Base-by-base conservation (phyloP, 805 yeast species). In the Metschnikowia aberdeeniae region DNA sequence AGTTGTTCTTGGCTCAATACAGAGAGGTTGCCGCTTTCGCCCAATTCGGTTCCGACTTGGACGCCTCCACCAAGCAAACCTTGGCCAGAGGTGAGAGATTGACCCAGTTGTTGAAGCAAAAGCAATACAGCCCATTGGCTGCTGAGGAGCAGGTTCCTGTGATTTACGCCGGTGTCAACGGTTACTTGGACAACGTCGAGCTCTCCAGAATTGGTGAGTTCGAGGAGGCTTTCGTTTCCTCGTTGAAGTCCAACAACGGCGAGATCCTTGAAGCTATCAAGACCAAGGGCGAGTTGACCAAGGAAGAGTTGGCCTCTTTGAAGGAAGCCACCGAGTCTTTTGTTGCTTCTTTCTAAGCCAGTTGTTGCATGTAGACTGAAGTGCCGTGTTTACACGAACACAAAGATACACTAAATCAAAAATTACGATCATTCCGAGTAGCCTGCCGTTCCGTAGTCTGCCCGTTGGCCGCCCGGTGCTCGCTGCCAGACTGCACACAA, bases 21-120 rank as follows among this genome's bases (percentile, higher is more conserved):
- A 90, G 99, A 89, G 99, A 93, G 85, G 99, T 93, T 66, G 99
- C 99, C 72, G 99, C 99, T 67, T 93, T 93, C 76, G 99, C 99
- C 66, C 99, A 93, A 83, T 93, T 93, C 83, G 99, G 99, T 85
- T 93, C 99, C 62, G 99, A 93, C 78, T 84, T 93, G 75, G 99
- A 93, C 77, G 98, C 99, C 63, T 89, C 97, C 52, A 93, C 99
- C 76, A 93, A 92, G 82, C 97, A 89, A 81, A 93, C 99, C 68
- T 84, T 93, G 74, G 78, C 80, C 66, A 90, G 99, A 86, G 99
- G 99, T 89, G 99, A 93, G 86, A 92, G 99, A 82, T 86, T 93
- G 70, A 93, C 99, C 64, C 98, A 90, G 81, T 80, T 93, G 75
- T 84, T 93, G 75, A 90, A 92, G 80, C 99, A 93, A 82, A 86